These are phyloP conservation scores for Cladosporium colombiae DNA, from an alignment of 2,329 filamentous ascomycete genomes.

Conservation along the genomic window DNA sequence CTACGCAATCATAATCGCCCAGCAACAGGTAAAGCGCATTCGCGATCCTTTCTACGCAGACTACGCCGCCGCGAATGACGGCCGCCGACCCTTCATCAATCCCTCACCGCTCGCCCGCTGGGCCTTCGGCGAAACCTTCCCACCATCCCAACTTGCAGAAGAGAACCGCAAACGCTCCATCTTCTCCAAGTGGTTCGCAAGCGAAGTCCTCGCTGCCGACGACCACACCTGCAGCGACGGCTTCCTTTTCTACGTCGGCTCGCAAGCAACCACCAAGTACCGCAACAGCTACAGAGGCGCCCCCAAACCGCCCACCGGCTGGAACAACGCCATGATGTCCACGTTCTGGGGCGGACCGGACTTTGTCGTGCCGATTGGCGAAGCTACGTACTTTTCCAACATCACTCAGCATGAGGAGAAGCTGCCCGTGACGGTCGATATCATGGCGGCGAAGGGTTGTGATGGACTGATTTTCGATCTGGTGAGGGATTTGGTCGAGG, in stretches of 20 bases:
- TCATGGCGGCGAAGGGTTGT: conserved; percentile 61
- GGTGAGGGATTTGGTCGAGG: conserved; percentile 53
- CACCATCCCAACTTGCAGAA: conserved; percentile 41
- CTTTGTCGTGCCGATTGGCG: conserved; percentile 48
- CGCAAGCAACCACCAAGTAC: conserved; percentile 43
- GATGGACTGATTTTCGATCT: conserved; percentile 60
- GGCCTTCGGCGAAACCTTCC: conserved; percentile 47
- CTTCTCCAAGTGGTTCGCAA: conserved; percentile 53
- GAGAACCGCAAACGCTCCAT: conserved; percentile 54
- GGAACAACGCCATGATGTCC: conserved; percentile 50
- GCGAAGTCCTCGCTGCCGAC: conserved; percentile 46
- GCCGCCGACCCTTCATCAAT: conserved; percentile 52
- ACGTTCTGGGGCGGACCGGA: conserved; percentile 52
- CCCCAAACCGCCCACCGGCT: conserved; percentile 54
- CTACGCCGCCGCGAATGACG: conserved; percentile 50
- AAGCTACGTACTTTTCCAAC: conserved; percentile 48
- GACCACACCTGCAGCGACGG: conserved; percentile 51
- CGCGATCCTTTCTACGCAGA: conserved; percentile 53
- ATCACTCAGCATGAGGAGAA: conserved; percentile 53
- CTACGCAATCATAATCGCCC: conserved; percentile 50
- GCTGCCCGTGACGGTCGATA: conserved; percentile 59
- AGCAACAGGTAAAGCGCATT: conserved; percentile 50
- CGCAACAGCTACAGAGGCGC: conserved; percentile 47
- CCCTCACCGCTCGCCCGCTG: conserved; percentile 52
- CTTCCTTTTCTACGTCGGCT: conserved; percentile 52